Evolutionary conservation across 176 grass and related monocot species (phyloP).

Genomic region (Zizania latifolia): DNA sequence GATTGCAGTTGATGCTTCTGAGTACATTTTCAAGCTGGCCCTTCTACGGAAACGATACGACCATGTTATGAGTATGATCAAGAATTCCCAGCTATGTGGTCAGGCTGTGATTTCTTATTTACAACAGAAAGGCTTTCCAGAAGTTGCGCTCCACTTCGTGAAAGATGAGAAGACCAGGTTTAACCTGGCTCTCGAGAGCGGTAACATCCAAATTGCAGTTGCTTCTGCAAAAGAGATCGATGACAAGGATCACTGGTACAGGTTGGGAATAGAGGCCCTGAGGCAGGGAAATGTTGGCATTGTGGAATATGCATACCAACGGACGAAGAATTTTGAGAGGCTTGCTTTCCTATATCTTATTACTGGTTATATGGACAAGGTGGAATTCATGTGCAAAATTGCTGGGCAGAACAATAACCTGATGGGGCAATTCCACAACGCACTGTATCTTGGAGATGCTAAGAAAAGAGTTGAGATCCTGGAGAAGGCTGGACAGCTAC

Average conservation of each 20-base stretch:
- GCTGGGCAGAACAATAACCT: constrained; percentile 89
- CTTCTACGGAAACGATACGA: constrained; percentile 77
- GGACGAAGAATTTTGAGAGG: constrained; percentile 96
- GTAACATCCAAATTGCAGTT: constrained; percentile 97
- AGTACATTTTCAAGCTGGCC: constrained; percentile 98
- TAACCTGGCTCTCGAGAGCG: constrained; percentile 94
- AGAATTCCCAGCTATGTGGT: constrained; percentile 86
- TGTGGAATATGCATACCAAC: constrained; percentile 96
- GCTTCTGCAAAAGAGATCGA: constrained; percentile 98
- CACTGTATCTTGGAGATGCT: constrained; percentile 92
- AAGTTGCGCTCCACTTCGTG: constrained; percentile 98
- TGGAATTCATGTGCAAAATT: constrained; percentile 90
- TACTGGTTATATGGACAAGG: constrained; percentile 83
- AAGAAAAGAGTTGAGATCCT: constrained; percentile 80
- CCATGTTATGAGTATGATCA: constrained; percentile 98
- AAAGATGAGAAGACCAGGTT: constrained; percentile 98
- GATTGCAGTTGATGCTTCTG: constrained; percentile 82
- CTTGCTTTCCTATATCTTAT: constrained; percentile 97
- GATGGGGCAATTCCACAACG: constrained; percentile 98
- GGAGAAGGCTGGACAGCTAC: constrained; percentile 84
- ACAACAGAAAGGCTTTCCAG: constrained; percentile 96
- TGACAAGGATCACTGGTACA: constrained; percentile 98
- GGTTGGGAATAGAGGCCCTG: constrained; percentile 86
- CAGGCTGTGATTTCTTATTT: constrained; percentile 96
- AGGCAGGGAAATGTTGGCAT: constrained; percentile 96